phyloP scores from a whole-genome alignment of 345 rosid species.

The Turritis glabra region DNA sequence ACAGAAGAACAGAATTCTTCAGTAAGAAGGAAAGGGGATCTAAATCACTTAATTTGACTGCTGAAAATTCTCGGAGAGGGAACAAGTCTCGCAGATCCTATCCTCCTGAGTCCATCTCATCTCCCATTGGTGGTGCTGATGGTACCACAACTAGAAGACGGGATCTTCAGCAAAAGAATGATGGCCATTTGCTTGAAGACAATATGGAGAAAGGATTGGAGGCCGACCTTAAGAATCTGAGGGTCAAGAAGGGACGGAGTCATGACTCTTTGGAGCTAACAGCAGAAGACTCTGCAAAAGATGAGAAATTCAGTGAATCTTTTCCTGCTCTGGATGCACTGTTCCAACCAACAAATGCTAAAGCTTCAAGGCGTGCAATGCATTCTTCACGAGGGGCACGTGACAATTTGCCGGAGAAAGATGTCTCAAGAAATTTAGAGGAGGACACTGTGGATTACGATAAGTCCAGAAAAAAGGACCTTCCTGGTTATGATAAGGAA shows the following conservation, averaged over 20 bases:
- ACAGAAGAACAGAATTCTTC: conserved; percentile 22
- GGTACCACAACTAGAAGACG: conserved; percentile 6
- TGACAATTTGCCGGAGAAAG: conserved; percentile 23
- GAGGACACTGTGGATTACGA: conserved; percentile 12
- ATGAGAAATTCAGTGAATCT: conserved; percentile 1
- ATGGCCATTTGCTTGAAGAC: conserved; percentile 2
- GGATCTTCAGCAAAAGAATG: conserved; percentile 15
- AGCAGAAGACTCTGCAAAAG: conserved; percentile 21
- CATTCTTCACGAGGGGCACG: conserved; percentile 17
- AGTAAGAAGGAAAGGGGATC: conserved; percentile 32
- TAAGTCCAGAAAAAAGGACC: conserved; percentile 17
- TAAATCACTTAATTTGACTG: conserved; percentile 27
- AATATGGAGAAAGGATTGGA: conserved; percentile 6
- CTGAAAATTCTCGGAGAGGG: conserved; percentile 24
- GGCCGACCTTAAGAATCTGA: background rate
- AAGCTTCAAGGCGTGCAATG: conserved; percentile 27
- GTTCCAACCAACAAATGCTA: conserved; percentile 23
- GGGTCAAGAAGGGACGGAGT: conserved; percentile 25
- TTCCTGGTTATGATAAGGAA: conserved; percentile 16
- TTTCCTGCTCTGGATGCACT: background rate
- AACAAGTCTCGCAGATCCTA: conserved; percentile 35
- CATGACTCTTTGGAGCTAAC: conserved; percentile 27
- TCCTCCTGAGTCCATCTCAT: conserved; percentile 33
- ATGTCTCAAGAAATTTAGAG: conserved; percentile 11
- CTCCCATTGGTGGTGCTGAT: conserved; percentile 18